Evolutionary conservation across 768 basidiomycete species (phyloP).

Genomic region (Amanita phalloides): DNA sequence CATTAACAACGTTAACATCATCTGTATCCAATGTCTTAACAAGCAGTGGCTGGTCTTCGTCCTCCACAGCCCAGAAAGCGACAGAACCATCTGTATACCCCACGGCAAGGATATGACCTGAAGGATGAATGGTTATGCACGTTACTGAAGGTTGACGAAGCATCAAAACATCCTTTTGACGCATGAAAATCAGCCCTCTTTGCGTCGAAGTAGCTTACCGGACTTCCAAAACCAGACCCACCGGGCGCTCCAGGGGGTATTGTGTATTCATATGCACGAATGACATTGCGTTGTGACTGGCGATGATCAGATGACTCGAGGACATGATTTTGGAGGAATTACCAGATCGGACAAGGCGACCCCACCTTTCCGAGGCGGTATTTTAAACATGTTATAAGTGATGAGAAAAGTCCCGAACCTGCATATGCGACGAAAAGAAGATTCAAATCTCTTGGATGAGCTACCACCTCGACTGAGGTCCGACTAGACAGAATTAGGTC

Average conservation of each 20-base stretch:
- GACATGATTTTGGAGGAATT: constrained; percentile 9
- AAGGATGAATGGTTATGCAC: constrained; percentile 60
- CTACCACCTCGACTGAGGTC: constrained; percentile 47
- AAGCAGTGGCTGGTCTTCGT: constrained; percentile 64
- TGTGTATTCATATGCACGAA: constrained; percentile 57
- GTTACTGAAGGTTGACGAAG: constrained; percentile 66
- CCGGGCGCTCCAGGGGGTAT: constrained; percentile 78
- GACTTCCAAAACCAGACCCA: constrained; percentile 49
- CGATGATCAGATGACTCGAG: neutral
- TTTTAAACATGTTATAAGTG: neutral
- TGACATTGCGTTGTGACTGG: constrained; percentile 36
- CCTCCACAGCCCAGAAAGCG: constrained; percentile 74
- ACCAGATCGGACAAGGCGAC: constrained; percentile 52
- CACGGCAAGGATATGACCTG: constrained; percentile 66
- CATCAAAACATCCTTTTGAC: constrained; percentile 48
- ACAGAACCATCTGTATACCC: constrained; percentile 79
- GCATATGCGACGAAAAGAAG: constrained; percentile 66
- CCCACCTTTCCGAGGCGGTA: constrained; percentile 32
- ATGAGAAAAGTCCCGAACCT: constrained; percentile 28
- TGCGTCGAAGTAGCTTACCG: constrained; percentile 24
- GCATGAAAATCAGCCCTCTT: neutral
- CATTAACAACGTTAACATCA: constrained; percentile 47
- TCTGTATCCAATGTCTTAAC: constrained; percentile 55
- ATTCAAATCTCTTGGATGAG: constrained; percentile 68
- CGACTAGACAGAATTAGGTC: constrained; percentile 20